Evolutionary conservation across 2,329 filamentous ascomycete genomes (phyloP).

Genomic region (Penicillium sp.): DNA sequence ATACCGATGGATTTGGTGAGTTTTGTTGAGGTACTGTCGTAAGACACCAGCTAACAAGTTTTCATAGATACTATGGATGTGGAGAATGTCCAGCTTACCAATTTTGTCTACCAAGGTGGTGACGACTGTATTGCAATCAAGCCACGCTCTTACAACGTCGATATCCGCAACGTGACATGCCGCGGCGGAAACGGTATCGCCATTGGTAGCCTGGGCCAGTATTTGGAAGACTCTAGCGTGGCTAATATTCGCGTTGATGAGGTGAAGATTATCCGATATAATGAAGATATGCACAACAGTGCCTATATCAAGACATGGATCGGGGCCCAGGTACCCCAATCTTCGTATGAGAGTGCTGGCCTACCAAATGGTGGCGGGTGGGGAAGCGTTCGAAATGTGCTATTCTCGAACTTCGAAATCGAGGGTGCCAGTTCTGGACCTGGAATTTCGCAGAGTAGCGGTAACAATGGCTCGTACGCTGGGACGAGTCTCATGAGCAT

Average conservation of each 20-base stretch:
- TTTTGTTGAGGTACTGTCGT: background rate
- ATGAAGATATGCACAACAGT: constrained; percentile 48
- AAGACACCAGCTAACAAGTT: background rate
- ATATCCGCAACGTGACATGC: constrained; percentile 55
- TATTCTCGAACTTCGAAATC: constrained; percentile 53
- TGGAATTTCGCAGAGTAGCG: constrained; percentile 49
- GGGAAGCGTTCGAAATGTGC: constrained; percentile 52
- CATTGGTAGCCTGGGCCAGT: constrained; percentile 55
- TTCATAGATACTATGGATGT: constrained; percentile 53
- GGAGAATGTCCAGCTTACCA: constrained; percentile 49
- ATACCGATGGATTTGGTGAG: constrained; percentile 54
- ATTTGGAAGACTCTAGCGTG: constrained; percentile 54
- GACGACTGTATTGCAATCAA: constrained; percentile 64
- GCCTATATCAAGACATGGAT: constrained; percentile 60
- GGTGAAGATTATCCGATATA: constrained; percentile 45
- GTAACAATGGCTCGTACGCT: constrained; percentile 49
- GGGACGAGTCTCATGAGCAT: constrained; percentile 54
- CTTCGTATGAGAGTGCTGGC: constrained; percentile 50
- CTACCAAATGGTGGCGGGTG: constrained; percentile 54
- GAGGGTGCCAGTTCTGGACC: constrained; percentile 46
- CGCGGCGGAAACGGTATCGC: constrained; percentile 54
- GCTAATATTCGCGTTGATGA: constrained; percentile 50
- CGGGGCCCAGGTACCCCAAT: constrained; percentile 48
- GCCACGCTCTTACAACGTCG: constrained; percentile 59
- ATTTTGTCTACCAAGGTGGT: constrained; percentile 56